A percentile compares a stretch with the other conserved stretches of the same genome.
Conservation (phyloP, 495 filamentous ascomycete species). For the Xylaria intraflava region DNA sequence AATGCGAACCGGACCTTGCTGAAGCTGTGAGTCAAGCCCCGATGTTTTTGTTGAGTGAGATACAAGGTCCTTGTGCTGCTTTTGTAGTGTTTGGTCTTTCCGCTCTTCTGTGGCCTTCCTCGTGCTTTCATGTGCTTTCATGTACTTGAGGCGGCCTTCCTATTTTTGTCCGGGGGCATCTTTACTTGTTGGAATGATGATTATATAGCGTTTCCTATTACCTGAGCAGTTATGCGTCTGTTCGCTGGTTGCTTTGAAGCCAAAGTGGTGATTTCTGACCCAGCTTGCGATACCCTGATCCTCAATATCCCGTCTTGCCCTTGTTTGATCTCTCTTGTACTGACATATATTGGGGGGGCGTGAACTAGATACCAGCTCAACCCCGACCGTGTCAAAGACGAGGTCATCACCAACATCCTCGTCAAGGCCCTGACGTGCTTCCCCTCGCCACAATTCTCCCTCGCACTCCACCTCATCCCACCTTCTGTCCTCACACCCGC, state of each 20-base stretch:
- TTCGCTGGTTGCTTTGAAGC: constrained; percentile 42
- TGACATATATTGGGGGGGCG: constrained; percentile 8
- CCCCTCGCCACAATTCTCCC: constrained; percentile 90
- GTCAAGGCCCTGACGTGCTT: constrained; percentile 97
- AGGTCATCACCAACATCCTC: constrained; percentile 97
- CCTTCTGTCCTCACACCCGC: constrained; percentile 34
- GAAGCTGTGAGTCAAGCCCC: constrained; percentile 84
- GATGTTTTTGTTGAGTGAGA: background rate
- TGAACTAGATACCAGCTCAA: constrained; percentile 95
- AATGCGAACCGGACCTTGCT: constrained; percentile 93
- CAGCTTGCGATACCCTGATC: constrained; percentile 13
- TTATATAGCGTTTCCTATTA: constrained; percentile 94
- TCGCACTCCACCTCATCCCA: constrained; percentile 84
- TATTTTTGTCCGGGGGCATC: background rate
- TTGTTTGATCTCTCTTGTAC: background rate
- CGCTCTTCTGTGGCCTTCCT: background rate
- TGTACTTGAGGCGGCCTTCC: background rate
- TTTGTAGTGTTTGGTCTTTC: background rate
- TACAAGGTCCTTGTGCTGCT: background rate
- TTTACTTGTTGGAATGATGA: constrained; percentile 53
- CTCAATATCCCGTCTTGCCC: background rate
- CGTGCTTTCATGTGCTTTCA: background rate
- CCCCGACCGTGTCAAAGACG: constrained; percentile 92
- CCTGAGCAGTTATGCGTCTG: constrained; percentile 54
- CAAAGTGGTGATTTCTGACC: constrained; percentile 60